Evolutionary conservation across 495 filamentous ascomycete genomes (phyloP), one percentile per base, ranked within the genome.

Genomic region (Aspergillus homomorphus): DNA sequence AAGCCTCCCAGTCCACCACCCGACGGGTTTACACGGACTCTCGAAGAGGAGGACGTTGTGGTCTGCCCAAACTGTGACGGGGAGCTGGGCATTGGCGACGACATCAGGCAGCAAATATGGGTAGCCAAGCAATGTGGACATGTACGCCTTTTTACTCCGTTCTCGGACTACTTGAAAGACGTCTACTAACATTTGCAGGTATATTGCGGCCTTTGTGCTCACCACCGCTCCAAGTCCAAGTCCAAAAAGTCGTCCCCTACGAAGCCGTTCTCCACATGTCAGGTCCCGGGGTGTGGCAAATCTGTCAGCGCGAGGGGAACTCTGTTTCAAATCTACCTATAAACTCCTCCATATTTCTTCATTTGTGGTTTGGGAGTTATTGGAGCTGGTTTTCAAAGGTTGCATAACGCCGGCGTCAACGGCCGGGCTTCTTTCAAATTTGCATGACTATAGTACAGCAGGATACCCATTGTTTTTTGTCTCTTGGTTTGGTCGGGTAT

Each of bases 91-190:
- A 72, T 73, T 19, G 80, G 81, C 20, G 74, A 80, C 45, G 84
- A 84, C 22, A 56, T 73, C 8, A 84, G 86, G 66, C 81, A 83
- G 66, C 81, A 89, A 57, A 85, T 91, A 30, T 91, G 89, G 88
- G 79, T 89, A 18, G 77, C 85, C 1, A 90, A 85, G 61, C 72
- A 74, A 56, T 92, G 89, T 70, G 89, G 89, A 54, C 89, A 92
- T 79, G 89, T 92, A 77, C 59, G 88, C 77, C 59, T 51, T 28
- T 4, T 16, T 41, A 1, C 23, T 18, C 15, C 28, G 1, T n/a
- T n/a, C 19, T 14, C 56, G 14, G 14, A n/a, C 21, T n/a, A 16
- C 16, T 48, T 20, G 9, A 19, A 21, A 10, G 2, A 28, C 12
- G 22, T 12, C 46, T 51, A 8, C 22, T 45, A 16, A 43, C 48